Base-by-base conservation (phyloP, 2,329 filamentous ascomycete genomes). In the Aureobasidium sp. region DNA sequence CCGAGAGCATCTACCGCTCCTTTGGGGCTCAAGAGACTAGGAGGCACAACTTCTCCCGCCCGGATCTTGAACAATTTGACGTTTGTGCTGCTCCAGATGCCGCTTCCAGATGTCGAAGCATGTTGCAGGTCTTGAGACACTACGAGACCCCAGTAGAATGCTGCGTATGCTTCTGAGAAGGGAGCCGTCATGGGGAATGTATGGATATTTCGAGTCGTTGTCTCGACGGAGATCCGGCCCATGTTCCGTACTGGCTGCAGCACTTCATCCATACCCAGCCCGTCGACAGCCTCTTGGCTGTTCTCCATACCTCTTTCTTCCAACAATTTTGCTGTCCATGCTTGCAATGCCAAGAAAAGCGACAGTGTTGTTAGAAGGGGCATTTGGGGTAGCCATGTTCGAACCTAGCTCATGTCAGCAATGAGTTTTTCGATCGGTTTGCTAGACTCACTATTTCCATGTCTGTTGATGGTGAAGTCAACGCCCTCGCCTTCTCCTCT, bases 111-210 rank as follows among this genome's bases (percentile, higher is more conserved):
- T 25, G 90, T 90, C 65, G 86, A 90, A 0, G 85, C 81, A 24
- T 91, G 81, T 55, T 90, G 83, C 83, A 95, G 88, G 71, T 98
- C 93, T 62, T 84, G 85, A 24, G 86, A 84, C 67, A 96, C 97
- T 50, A 96, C 83, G 61, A 96, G 88, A 14, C 89, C 85, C 93
- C 93, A 98, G 53, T 56, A 58, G 54, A 8, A 98, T 76, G 11
- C 97, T 76, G 4, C 88, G 91, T 69, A 96, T 89, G 68, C 97
- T 96, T 93, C 93, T 97, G 44, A 90, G 91, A 47, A 97, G 76
- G 0, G 88, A 86, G 88, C 85, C 65, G 96, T 90, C 14, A 93
- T 85, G 27, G 86, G 80, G 49, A 88, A 48, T 44, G 47, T 56
- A 29, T 53, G 78, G 0, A 85, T 77, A 1, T 83, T 83, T 1